Conservation (phyloP, 306 rosid species). For the Prosopis cineraria region DNA sequence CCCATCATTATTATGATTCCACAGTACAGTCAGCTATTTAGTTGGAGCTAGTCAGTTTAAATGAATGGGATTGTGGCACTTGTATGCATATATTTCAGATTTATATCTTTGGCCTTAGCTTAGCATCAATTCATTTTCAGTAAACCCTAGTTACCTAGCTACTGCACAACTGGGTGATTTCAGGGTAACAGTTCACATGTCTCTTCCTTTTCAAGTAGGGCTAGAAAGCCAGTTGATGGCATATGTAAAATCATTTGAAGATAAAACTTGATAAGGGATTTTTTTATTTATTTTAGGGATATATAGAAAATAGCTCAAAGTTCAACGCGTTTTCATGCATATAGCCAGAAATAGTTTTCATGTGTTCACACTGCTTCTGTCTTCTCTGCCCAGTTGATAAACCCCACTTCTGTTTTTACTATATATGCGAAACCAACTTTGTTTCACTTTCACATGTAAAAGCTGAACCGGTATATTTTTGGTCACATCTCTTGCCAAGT, state of each 20-base stretch:
- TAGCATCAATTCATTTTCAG: conserved; percentile 27
- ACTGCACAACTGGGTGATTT: conserved; percentile 1
- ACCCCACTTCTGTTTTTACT: conserved; percentile 14
- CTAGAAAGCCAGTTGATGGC: conserved; percentile 35
- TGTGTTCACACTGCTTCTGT: conserved; percentile 27
- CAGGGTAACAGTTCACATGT: conserved; percentile 40
- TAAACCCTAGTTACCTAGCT: conserved; percentile 11
- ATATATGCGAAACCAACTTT: conserved; percentile 19
- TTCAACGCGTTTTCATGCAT: conserved; percentile 35
- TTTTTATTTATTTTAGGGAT: neutral
- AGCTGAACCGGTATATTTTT: conserved; percentile 27
- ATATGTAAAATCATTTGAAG: conserved; percentile 16
- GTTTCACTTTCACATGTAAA: conserved; percentile 54
- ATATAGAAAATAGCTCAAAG: conserved; percentile 13
- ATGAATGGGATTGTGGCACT: conserved; percentile 32
- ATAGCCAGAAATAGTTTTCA: neutral
- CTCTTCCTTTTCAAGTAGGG: conserved; percentile 49
- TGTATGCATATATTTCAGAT: neutral
- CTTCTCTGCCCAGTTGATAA: conserved; percentile 8
- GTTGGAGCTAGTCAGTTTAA: conserved; percentile 36
- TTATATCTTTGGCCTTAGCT: neutral
- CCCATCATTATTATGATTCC: conserved; percentile 21
- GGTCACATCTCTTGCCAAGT: conserved; percentile 23
- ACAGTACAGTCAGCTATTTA: conserved; percentile 32
- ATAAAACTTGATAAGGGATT: conserved; percentile 26